Conservation (phyloP, 306 rosid genomes). For the Begonia peltatifolia region DNA sequence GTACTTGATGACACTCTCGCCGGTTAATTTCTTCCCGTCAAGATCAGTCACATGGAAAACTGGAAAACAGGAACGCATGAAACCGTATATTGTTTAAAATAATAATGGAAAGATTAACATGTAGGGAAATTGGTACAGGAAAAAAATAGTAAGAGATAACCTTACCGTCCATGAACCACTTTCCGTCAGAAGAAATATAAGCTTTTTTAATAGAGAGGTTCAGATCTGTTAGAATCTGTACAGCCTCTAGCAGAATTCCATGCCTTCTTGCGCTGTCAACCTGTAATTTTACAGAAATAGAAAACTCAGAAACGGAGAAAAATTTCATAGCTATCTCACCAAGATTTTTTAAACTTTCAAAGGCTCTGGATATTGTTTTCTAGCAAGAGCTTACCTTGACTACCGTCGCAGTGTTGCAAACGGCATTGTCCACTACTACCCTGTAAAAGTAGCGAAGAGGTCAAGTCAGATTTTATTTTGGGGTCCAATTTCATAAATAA, state of each 20-base stretch:
- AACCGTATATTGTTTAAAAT: neutral
- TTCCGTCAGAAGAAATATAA: constrained; percentile 91
- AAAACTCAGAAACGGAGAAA: neutral
- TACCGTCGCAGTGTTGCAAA: constrained; percentile 49
- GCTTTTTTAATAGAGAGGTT: constrained; percentile 68
- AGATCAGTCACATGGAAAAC: constrained; percentile 89
- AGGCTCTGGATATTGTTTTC: too few species aligned
- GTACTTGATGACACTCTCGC: constrained; percentile 57
- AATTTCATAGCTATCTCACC: neutral
- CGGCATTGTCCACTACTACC: constrained; percentile 67
- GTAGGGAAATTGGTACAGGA: neutral
- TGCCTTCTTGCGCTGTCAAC: constrained; percentile 85
- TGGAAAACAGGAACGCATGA: constrained; percentile 14
- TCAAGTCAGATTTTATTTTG: too few species aligned
- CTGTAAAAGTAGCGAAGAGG: constrained; percentile 22
- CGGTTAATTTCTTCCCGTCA: constrained; percentile 53
- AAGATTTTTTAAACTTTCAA: too few species aligned
- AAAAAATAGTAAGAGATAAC: neutral
- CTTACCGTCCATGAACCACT: constrained; percentile 96
- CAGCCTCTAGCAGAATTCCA: constrained; percentile 77
- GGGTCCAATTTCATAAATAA: too few species aligned
- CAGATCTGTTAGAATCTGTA: constrained; percentile 84
- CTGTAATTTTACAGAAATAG: constrained; percentile 17
- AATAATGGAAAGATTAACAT: neutral
- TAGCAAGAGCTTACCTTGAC: constrained; percentile 38